Evolutionary conservation across 1,284 basidiomycete species (phyloP).

Genomic region (Cutaneotrichosporon cutaneum): DNA sequence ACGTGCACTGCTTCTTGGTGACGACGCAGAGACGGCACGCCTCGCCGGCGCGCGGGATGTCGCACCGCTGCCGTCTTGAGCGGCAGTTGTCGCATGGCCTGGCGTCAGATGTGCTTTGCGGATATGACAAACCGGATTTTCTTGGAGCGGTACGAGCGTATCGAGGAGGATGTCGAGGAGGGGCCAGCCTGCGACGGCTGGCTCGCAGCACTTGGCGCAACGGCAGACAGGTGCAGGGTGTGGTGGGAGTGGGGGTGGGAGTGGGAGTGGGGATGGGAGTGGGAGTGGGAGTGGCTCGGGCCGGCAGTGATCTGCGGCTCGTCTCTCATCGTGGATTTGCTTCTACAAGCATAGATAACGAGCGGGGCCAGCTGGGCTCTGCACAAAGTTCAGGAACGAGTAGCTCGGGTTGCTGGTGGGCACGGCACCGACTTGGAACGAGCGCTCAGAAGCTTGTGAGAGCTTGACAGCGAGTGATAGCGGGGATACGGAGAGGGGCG

Average conservation of each 20-base stretch:
- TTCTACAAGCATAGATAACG: background rate
- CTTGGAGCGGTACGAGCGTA: conserved; percentile 11
- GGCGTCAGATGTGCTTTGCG: background rate
- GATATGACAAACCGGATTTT: conserved; percentile 3
- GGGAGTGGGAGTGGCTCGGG: background rate
- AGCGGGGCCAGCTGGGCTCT: background rate
- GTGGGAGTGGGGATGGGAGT: no score
- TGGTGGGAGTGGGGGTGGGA: no score
- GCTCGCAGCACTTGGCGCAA: background rate
- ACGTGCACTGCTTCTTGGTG: conserved; percentile 11
- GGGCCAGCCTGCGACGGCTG: background rate
- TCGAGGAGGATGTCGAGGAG: background rate
- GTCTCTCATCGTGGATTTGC: background rate
- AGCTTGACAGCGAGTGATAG: no score
- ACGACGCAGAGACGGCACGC: conserved; percentile 7
- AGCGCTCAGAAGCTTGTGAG: no score
- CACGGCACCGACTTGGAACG: no score
- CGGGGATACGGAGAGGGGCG: no score
- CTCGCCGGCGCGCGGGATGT: conserved; percentile 6
- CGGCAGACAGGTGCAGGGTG: no score
- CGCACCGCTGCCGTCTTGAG: conserved; percentile 7
- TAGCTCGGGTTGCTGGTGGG: no score
- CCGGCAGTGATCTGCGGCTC: background rate
- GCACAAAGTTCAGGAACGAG: background rate
- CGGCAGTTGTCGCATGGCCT: conserved; percentile 12